These are phyloP conservation scores for Sugiyamaella neomexicana DNA, from an alignment of 1,139 yeast genomes.

Conservation along the genomic window DNA sequence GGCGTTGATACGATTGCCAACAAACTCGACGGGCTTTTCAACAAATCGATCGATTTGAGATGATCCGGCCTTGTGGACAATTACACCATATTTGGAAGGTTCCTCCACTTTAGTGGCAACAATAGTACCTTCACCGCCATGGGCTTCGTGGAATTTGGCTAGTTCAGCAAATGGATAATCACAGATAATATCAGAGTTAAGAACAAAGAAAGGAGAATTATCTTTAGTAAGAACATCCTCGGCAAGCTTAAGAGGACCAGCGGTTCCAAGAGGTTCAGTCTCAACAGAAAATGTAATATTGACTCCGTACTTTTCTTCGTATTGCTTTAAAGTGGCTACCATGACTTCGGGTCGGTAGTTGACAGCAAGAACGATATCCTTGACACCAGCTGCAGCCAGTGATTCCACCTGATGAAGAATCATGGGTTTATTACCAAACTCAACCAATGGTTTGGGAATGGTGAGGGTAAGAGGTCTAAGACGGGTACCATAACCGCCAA, in stretches of 20 bases:
- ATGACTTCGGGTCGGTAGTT: conserved; percentile 99
- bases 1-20: conserved; percentile 91
- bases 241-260: conserved; percentile 98
- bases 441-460: conserved; percentile 97
- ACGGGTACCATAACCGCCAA: conserved; percentile 99
- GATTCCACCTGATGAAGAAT: conserved; percentile 95
- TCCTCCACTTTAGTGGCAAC: conserved; percentile 99
- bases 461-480: conserved; percentile 98
- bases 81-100: conserved; percentile 99
- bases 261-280: conserved; percentile 99
- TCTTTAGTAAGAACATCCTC: conserved; percentile 92
- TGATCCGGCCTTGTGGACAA: conserved; percentile 93
- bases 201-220: conserved; percentile 93
- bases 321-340: conserved; percentile 92
- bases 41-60: conserved; percentile 97
- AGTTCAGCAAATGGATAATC: conserved; percentile 96
- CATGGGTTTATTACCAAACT: conserved; percentile 94
- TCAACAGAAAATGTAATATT: conserved; percentile 96
- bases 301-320: conserved; percentile 94
- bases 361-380: conserved; percentile 97
- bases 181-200: conserved; percentile 98
- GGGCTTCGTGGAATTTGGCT: conserved; percentile 88
- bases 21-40: conserved; percentile 99
- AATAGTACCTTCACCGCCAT: conserved; percentile 97
- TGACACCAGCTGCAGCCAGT: conserved; percentile 96